Evolutionary conservation across 768 basidiomycete genomes (phyloP).

Genomic region (Mycena vitilis): DNA sequence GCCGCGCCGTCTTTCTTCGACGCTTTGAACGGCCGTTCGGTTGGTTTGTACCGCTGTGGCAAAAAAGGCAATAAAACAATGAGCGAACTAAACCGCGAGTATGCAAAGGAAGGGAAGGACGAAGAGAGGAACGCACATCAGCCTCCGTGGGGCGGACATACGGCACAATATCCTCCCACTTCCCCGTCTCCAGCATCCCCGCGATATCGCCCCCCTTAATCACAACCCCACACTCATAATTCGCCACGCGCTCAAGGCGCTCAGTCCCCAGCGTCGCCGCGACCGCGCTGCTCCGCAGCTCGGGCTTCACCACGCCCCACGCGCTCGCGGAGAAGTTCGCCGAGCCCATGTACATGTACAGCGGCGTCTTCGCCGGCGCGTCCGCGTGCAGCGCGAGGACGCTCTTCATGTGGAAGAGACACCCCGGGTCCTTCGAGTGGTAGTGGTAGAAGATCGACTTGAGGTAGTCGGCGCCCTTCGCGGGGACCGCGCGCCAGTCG

Average conservation of each 20-base stretch:
- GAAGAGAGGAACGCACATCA: not conserved
- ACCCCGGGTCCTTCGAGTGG: not conserved
- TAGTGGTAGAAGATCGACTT: constrained; percentile 10
- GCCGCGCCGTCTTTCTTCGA: not conserved
- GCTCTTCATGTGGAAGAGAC: constrained; percentile 18
- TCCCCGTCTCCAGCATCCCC: constrained; percentile 21
- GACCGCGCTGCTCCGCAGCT: not conserved
- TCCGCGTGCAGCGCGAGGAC: constrained; percentile 9
- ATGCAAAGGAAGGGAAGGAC: too few relatives aligned
- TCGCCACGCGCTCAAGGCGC: constrained; percentile 2
- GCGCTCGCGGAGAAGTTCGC: constrained; percentile 14
- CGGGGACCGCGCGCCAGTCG: not conserved
- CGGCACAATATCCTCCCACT: constrained; percentile 25
- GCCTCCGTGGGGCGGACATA: constrained; percentile 16
- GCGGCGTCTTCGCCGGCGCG: not conserved
- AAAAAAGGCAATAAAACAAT: not conserved
- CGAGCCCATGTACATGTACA: constrained; percentile 19
- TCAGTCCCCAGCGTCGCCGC: not conserved
- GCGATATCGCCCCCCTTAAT: constrained; percentile 8
- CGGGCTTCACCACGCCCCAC: constrained; percentile 11
- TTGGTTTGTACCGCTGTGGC: constrained; percentile 10
- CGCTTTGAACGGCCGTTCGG: constrained; percentile 14
- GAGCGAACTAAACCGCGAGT: too few relatives aligned
- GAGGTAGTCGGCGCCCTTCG: not conserved
- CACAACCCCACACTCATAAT: constrained; percentile 24